Evolutionary conservation across 768 basidiomycete species (phyloP).

Genomic region (Phylloporus sp.): DNA sequence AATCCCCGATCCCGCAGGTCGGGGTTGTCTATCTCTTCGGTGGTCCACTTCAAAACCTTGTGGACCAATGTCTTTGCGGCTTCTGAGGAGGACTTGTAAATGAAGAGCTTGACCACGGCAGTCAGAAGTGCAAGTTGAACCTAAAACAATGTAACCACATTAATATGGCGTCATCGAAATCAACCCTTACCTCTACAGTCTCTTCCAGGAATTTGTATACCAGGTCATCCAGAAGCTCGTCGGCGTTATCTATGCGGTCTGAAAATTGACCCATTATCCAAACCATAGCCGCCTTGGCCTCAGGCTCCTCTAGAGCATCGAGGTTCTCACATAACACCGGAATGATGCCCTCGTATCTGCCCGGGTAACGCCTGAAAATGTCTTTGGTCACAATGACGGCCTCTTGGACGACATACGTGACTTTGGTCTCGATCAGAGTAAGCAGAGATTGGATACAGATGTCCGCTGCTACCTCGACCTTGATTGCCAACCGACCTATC

Average conservation of each 20-base stretch:
- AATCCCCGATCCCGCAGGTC: slow-evolving; percentile 96
- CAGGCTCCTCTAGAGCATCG: slow-evolving; percentile 89
- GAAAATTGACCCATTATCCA: slow-evolving; percentile 99
- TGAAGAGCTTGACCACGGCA: slow-evolving; percentile 92
- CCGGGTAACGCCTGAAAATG: slow-evolving; percentile 95
- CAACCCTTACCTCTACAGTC: slow-evolving; percentile 69
- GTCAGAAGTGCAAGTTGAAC: slow-evolving; percentile 95
- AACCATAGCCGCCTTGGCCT: slow-evolving; percentile 94
- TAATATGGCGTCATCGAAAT: background rate
- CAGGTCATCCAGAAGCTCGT: slow-evolving; percentile 91
- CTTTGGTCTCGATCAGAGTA: slow-evolving; percentile 84
- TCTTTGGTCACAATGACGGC: slow-evolving; percentile 97
- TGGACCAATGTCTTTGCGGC: slow-evolving; percentile 86
- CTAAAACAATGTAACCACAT: slow-evolving; percentile 34
- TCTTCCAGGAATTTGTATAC: slow-evolving; percentile 88
- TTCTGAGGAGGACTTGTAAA: slow-evolving; percentile 80
- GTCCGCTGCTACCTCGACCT: slow-evolving; percentile 86
- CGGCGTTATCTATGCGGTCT: slow-evolving; percentile 90
- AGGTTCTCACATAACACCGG: slow-evolving; percentile 89
- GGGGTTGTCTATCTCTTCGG: slow-evolving; percentile 97
- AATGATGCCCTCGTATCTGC: slow-evolving; percentile 94
- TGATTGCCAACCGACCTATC: slow-evolving; percentile 97
- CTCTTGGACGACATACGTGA: slow-evolving; percentile 95
- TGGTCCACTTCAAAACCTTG: slow-evolving; percentile 94
- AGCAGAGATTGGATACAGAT: slow-evolving; percentile 85